Conservation (phyloP, 352 stramenopile species). For the Phytophthora sp. region DNA sequence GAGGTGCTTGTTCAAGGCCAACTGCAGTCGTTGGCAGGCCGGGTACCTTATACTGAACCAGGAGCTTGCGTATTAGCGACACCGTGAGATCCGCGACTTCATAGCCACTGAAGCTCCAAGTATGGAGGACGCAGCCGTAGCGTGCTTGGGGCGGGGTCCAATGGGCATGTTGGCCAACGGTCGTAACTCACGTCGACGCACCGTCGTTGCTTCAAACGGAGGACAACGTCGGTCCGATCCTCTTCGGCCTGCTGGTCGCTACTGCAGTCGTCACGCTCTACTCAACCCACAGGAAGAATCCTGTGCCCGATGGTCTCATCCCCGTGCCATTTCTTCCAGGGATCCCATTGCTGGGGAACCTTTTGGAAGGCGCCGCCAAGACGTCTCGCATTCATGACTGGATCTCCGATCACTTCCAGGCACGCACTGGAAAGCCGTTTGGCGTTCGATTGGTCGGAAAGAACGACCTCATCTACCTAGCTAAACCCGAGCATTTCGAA, state of each 20-base stretch:
- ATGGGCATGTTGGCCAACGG: too few species aligned
- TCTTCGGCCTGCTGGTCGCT: slow-evolving; percentile 1
- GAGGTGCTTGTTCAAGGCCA: too few species aligned
- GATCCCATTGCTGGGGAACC: slow-evolving; percentile 25
- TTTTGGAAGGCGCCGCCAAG: slow-evolving; percentile 28
- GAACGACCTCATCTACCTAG: slow-evolving; percentile 23
- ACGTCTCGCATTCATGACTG: slow-evolving; percentile 44
- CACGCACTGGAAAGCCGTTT: slow-evolving; percentile 13
- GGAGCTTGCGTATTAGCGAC: too few species aligned
- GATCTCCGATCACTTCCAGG: slow-evolving; percentile 9
- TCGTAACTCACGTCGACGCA: too few species aligned
- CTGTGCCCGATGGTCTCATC: not conserved
- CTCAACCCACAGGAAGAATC: not conserved
- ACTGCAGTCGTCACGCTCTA: slow-evolving; percentile 1
- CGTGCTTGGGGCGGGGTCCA: too few species aligned
- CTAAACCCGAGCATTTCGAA: slow-evolving; percentile 39
- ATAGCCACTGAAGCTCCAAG: too few species aligned
- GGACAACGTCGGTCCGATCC: not conserved
- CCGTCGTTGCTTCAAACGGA: too few species aligned
- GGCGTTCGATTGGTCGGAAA: slow-evolving; percentile 18
- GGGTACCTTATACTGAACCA: too few species aligned
- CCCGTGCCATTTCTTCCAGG: slow-evolving; percentile 10
- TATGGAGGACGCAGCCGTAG: too few species aligned
- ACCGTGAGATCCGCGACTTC: too few species aligned
- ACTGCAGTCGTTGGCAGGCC: too few species aligned